phyloP scores from a whole-genome alignment of 108 stramenopile species.

The Conticribra guillardii region DNA sequence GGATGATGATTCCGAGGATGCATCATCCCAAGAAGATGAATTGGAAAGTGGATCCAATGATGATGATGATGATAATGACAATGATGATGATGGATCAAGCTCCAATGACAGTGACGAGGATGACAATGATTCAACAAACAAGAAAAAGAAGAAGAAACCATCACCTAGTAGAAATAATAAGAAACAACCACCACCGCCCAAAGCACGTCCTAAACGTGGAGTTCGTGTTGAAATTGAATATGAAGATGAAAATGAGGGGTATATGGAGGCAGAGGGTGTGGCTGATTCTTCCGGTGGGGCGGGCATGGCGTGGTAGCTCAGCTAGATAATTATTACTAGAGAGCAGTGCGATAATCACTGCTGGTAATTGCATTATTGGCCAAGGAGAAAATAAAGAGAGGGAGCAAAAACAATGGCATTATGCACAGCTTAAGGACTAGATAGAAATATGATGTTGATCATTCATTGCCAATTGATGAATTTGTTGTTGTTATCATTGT shows the following conservation, averaged over 20 bases:
- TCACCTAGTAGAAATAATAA: conserved; percentile 34
- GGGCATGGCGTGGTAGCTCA: conserved; percentile 39
- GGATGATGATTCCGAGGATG: conserved; percentile 4
- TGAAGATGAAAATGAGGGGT: conserved; percentile 81
- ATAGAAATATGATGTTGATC: too few species aligned
- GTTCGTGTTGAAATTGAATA: conserved; percentile 85
- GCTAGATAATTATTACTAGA: too few species aligned
- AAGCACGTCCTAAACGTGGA: conserved; percentile 38
- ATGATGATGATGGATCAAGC: conserved; percentile 40
- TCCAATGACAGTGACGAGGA: conserved; percentile 25
- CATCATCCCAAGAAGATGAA: not conserved
- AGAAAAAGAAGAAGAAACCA: conserved; percentile 45
- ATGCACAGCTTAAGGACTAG: too few species aligned
- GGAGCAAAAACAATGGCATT: too few species aligned
- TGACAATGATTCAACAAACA: conserved; percentile 13
- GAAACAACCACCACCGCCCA: conserved; percentile 20
- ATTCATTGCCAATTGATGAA: too few species aligned
- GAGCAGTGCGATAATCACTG: too few species aligned
- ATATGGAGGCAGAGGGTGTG: conserved; percentile 18
- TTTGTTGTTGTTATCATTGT: too few species aligned
- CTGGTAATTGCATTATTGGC: too few species aligned
- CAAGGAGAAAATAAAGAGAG: too few species aligned
- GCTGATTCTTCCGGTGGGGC: conserved; percentile 9
- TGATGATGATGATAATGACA: conserved; percentile 21
- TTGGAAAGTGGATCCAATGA: not conserved